Evolutionary conservation across 352 stramenopile genomes (phyloP).

Genomic region (Phytophthora pseudosyringae): DNA sequence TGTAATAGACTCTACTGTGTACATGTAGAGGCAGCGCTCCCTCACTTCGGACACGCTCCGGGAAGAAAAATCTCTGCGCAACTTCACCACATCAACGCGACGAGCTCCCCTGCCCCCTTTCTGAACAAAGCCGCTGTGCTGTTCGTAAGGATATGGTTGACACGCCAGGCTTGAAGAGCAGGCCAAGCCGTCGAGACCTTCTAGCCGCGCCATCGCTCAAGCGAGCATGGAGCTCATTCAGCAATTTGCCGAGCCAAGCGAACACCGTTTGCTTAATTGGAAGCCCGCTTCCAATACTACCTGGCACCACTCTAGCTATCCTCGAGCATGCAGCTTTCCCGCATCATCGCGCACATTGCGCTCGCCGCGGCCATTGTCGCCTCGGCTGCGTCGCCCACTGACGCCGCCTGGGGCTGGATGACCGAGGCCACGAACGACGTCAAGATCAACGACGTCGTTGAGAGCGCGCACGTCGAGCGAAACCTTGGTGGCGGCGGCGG

Average conservation of each 20-base stretch:
- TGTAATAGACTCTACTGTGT: no score
- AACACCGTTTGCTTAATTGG: conserved; percentile 32
- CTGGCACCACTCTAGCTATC: neutral
- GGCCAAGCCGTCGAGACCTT: neutral
- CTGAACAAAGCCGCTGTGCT: conserved; percentile 31
- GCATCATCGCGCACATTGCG: conserved; percentile 38
- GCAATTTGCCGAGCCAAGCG: conserved; percentile 36
- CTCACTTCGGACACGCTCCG: conserved; percentile 8
- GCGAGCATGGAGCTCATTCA: conserved; percentile 32
- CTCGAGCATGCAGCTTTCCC: conserved; percentile 37
- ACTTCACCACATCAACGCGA: conserved; percentile 16
- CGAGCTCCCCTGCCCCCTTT: conserved; percentile 16
- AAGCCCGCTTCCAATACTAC: conserved; percentile 33
- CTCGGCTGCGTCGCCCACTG: conserved; percentile 21
- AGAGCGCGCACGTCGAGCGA: conserved; percentile 13
- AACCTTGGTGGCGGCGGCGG: conserved; percentile 33
- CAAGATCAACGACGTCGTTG: conserved; percentile 14
- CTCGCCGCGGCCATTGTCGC: conserved; percentile 33
- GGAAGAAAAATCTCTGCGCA: conserved; percentile 14
- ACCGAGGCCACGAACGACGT: conserved; percentile 20
- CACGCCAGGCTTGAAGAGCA: neutral
- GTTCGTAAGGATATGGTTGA: conserved; percentile 22
- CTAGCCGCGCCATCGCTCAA: neutral
- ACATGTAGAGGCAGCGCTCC: conserved; percentile 7
- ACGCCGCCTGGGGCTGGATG: conserved; percentile 31